Percentiles rank a stretch among this genome's conserved stretches.
Evolutionary conservation across 805 yeast genomes (phyloP).

Genomic region (Ogataea corticis): DNA sequence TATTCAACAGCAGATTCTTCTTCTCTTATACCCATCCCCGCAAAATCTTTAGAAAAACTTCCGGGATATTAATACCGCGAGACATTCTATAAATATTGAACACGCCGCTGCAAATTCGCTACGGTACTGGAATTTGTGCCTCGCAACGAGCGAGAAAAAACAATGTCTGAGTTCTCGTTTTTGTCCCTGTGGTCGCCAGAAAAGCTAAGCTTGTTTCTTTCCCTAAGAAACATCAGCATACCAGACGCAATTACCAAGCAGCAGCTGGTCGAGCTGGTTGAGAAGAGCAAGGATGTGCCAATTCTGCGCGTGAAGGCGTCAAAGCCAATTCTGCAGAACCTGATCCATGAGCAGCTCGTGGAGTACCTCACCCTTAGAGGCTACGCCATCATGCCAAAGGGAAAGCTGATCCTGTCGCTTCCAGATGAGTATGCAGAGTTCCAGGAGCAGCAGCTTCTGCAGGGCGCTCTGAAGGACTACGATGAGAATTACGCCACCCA

Average conservation of each 20-base stretch:
- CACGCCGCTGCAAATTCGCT: not conserved
- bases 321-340: not conserved
- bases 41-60: not conserved
- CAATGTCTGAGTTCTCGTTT: not conserved
- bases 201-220: not conserved
- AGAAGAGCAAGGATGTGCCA: constrained; percentile 4
- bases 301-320: not conserved
- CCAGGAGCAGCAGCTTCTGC: constrained; percentile 1
- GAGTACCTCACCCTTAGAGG: constrained; percentile 3
- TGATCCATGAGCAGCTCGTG: constrained; percentile 2
- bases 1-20: not conserved
- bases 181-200: constrained; percentile 1
- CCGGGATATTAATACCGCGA: not conserved
- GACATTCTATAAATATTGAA: not conserved
- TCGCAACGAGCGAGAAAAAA: no score
- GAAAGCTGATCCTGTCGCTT: not conserved
- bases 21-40: not conserved
- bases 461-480: constrained; percentile 1
- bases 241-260: not conserved
- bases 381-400: constrained; percentile 5
- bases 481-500: not conserved
- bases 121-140: no score
- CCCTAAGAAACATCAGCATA: not conserved
- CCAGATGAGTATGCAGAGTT: constrained; percentile 2
- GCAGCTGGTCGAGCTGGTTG: not conserved